Conservation (phyloP, 2,329 filamentous ascomycete species). For the Aspergillus niger region DNA sequence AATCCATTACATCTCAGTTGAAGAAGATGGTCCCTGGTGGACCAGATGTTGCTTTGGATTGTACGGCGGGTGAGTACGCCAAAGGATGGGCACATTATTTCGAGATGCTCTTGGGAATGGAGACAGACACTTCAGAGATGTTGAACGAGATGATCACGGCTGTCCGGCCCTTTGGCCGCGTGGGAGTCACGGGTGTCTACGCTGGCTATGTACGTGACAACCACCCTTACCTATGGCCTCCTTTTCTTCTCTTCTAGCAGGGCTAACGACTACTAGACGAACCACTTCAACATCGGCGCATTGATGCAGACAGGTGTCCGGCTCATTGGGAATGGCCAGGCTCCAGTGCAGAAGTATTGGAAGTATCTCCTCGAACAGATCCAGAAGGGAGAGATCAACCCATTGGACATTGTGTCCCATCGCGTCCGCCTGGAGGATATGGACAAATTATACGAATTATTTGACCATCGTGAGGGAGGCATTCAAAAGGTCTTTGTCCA, state of each 20-base stretch:
- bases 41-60: conserved; percentile 74
- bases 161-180: conserved; percentile 62
- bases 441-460: conserved; percentile 65
- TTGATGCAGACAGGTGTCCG: conserved; percentile 86
- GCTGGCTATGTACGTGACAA: conserved; percentile 55
- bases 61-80: conserved; percentile 64
- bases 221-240: not conserved
- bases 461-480: conserved; percentile 56
- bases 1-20: conserved; percentile 69
- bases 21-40: conserved; percentile 74
- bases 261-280: conserved; percentile 55
- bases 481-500: conserved; percentile 80
- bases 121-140: conserved; percentile 76
- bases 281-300: conserved; percentile 80
- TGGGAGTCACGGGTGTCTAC: conserved; percentile 74
- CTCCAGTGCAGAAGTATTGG: conserved; percentile 83
- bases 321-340: conserved; percentile 69
- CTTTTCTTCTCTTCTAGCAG: no score
- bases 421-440: conserved; percentile 74
- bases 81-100: conserved; percentile 64
- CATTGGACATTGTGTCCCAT: conserved; percentile 78
- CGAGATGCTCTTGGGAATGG: conserved; percentile 64
- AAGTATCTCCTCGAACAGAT: conserved; percentile 71
- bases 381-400: conserved; percentile 68
- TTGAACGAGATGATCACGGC: conserved; percentile 58